Evolutionary conservation across 106 monocot species (phyloP).

Genomic region (Phalaenopsis aphrodite): DNA sequence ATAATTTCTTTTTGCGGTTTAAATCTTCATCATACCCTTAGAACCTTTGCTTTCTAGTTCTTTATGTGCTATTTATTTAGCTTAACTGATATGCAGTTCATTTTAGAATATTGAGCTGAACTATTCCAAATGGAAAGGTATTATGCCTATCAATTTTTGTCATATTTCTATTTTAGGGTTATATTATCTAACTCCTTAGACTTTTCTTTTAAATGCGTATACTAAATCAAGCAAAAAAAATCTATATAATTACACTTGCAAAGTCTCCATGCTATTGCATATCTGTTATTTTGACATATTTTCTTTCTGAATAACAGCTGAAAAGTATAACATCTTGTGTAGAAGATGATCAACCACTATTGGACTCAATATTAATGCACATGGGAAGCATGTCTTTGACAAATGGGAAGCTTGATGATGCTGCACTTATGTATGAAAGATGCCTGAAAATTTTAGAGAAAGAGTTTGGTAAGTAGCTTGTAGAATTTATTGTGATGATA

Average conservation of each 20-base stretch:
- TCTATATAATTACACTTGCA: neutral
- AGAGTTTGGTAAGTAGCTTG: conserved; percentile 50
- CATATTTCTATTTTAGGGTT: neutral
- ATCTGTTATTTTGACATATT: neutral
- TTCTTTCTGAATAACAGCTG: conserved; percentile 35
- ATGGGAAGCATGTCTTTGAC: conserved; percentile 69
- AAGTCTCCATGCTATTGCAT: neutral
- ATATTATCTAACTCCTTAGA: neutral
- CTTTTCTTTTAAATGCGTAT: neutral
- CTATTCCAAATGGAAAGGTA: neutral
- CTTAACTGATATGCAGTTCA: neutral
- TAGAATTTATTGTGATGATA: neutral
- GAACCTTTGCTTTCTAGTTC: neutral
- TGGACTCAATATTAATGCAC: conserved; percentile 71
- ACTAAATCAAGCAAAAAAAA: neutral
- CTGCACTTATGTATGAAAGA: conserved; percentile 48
- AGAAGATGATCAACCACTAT: conserved; percentile 27
- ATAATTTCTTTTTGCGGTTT: neutral
- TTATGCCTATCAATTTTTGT: neutral
- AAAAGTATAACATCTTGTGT: conserved; percentile 38
- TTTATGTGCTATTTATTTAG: conserved; percentile 4
- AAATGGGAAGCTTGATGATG: conserved; percentile 59
- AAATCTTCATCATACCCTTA: neutral
- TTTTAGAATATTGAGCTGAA: neutral
- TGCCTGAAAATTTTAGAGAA: conserved; percentile 54